phyloP scores from a whole-genome alignment of 768 basidiomycete species.

The Lactarius deliciosus region DNA sequence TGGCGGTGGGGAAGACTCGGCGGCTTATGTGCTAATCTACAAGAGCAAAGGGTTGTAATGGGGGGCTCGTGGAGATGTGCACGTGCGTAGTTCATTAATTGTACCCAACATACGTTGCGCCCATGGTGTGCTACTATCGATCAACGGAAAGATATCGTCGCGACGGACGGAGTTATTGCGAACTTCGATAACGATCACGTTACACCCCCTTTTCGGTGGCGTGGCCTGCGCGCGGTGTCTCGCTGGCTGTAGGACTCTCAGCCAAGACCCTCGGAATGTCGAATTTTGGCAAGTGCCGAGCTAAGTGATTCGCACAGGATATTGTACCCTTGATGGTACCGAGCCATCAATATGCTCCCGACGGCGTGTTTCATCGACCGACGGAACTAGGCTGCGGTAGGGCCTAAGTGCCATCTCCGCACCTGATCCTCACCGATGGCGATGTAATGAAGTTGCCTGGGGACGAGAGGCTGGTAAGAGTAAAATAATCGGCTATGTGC shows the following conservation, averaged over 20 bases:
- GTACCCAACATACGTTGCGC: constrained; percentile 8
- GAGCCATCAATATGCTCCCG: neutral
- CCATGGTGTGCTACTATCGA: neutral
- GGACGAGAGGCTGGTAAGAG: neutral
- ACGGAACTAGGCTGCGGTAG: neutral
- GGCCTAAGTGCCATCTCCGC: neutral
- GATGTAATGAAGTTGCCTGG: neutral
- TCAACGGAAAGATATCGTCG: constrained; percentile 2
- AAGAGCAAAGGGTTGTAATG: constrained; percentile 51
- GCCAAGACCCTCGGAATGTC: neutral
- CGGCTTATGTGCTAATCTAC: constrained; percentile 88
- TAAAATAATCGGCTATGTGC: neutral
- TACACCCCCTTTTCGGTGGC: neutral
- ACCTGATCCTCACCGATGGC: neutral
- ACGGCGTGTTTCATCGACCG: neutral
- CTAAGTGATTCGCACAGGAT: neutral
- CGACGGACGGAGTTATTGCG: neutral
- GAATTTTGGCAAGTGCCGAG: neutral
- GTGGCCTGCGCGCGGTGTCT: neutral
- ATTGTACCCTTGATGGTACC: neutral
- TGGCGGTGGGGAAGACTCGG: constrained; percentile 89
- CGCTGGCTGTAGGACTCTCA: neutral
- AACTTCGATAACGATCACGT: neutral
- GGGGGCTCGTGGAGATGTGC: neutral
- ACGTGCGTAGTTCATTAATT: constrained; percentile 18